phyloP scores from a whole-genome alignment of 768 basidiomycete species.

The Gymnopilus dilepis region DNA sequence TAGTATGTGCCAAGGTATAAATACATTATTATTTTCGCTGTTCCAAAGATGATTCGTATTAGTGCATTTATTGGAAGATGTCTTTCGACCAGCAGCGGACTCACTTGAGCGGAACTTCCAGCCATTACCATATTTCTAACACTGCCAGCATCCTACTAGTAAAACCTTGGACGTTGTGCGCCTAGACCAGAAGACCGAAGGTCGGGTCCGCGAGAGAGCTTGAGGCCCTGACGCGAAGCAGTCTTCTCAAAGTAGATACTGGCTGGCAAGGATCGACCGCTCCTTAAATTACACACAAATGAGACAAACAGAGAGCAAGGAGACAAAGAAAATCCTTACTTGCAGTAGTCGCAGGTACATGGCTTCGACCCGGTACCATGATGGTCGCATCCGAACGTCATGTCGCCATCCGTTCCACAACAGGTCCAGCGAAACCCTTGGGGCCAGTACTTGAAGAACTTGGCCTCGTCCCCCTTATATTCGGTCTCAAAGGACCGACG shows the following conservation, averaged over 20 bases:
- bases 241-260: conserved; percentile 35
- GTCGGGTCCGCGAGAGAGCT: conserved; percentile 39
- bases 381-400: conserved; percentile 44
- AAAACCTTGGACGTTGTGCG: conserved; percentile 20
- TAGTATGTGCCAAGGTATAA: too few relatives aligned
- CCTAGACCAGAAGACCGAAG: conserved; percentile 34
- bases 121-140: conserved; percentile 27
- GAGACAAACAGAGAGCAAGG: not conserved
- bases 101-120: not conserved
- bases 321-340: conserved; percentile 24
- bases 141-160: conserved; percentile 30
- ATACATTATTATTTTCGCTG: not conserved
- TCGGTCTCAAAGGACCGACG: conserved; percentile 33
- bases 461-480: conserved; percentile 32
- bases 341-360: conserved; percentile 46
- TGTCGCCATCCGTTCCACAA: conserved; percentile 40
- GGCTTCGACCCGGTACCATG: conserved; percentile 41
- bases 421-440: conserved; percentile 44
- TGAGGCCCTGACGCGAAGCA: conserved; percentile 35
- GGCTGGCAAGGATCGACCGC: conserved; percentile 38
- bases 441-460: conserved; percentile 36
- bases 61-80: not conserved
- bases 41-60: not conserved
- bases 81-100: not conserved
- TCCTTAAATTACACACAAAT: conserved; percentile 23